These are phyloP conservation scores for Tricholoma flavovirens DNA, from an alignment of 768 basidiomycete genomes.

Conservation along the genomic window DNA sequence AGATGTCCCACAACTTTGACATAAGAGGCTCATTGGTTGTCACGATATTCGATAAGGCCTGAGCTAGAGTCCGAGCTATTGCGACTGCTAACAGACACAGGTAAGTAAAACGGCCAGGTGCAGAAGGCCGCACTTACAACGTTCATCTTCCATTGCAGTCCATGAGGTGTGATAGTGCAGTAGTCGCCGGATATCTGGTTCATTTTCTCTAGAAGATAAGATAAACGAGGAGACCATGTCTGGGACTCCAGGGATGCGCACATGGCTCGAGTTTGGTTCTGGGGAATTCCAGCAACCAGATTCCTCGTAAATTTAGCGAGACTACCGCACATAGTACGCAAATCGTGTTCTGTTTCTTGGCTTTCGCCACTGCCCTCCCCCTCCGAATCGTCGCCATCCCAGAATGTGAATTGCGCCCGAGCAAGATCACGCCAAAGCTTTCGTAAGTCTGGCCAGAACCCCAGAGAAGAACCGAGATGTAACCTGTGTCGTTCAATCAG, in stretches of 20 bases:
- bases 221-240: not conserved
- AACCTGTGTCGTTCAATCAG: constrained; percentile 5
- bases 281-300: constrained; percentile 65
- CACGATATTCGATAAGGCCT: constrained; percentile 80
- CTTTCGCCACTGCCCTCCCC: constrained; percentile 24
- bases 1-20: constrained; percentile 55
- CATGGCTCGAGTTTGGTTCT: constrained; percentile 73
- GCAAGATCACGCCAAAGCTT: constrained; percentile 52
- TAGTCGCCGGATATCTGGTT: constrained; percentile 61
- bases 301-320: constrained; percentile 81
- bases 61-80: constrained; percentile 61
- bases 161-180: constrained; percentile 76
- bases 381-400: constrained; percentile 43
- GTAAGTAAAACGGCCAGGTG: not conserved
- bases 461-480: constrained; percentile 31
- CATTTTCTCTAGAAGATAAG: constrained; percentile 49
- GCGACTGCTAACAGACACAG: constrained; percentile 44
- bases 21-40: constrained; percentile 62
- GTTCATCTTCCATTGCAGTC: constrained; percentile 54
- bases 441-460: constrained; percentile 50
- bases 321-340: constrained; percentile 38
- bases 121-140: constrained; percentile 37
- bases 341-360: constrained; percentile 26
- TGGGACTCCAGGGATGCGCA: constrained; percentile 35
- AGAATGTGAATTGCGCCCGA: constrained; percentile 45